These are phyloP conservation scores for Fragaria ananassa DNA, from an alignment of 306 rosid genomes.

Conservation along the genomic window DNA sequence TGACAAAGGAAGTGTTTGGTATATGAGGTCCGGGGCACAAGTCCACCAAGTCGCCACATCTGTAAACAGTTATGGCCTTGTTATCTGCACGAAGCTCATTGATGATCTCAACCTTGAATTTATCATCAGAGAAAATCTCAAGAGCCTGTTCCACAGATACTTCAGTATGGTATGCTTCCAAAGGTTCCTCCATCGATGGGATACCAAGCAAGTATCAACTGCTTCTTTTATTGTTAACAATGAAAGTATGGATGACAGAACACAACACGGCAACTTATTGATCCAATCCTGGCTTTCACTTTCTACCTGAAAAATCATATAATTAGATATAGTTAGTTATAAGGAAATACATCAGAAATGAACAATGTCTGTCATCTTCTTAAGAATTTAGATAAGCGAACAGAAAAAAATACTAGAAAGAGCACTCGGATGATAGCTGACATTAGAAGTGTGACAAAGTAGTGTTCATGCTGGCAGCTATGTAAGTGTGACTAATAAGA, in stretches of 20 bases:
- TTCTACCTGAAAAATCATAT: not conserved
- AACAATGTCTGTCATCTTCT: too few relatives aligned
- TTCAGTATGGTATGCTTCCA: conserved; percentile 28
- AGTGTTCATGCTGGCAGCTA: too few relatives aligned
- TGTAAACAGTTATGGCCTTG: conserved; percentile 85
- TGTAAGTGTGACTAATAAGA: too few relatives aligned
- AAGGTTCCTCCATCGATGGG: not conserved
- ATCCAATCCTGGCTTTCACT: not conserved
- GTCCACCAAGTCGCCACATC: conserved; percentile 91
- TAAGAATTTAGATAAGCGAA: too few relatives aligned
- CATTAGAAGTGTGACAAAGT: too few relatives aligned
- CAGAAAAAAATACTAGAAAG: too few relatives aligned
- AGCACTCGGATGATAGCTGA: too few relatives aligned
- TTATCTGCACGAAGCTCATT: conserved; percentile 83
- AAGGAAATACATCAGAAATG: too few relatives aligned
- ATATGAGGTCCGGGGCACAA: conserved; percentile 98
- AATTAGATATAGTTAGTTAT: too few relatives aligned
- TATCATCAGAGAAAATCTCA: conserved; percentile 74
- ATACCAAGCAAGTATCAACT: not conserved
- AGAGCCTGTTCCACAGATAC: conserved; percentile 79
- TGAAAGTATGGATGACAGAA: not conserved
- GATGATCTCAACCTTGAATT: conserved; percentile 82
- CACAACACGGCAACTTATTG: not conserved
- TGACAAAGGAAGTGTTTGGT: conserved; percentile 92
- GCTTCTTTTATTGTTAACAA: not conserved